Base-by-base conservation (phyloP, 2,329 filamentous ascomycete species). In the Corynespora cassiicola region DNA sequence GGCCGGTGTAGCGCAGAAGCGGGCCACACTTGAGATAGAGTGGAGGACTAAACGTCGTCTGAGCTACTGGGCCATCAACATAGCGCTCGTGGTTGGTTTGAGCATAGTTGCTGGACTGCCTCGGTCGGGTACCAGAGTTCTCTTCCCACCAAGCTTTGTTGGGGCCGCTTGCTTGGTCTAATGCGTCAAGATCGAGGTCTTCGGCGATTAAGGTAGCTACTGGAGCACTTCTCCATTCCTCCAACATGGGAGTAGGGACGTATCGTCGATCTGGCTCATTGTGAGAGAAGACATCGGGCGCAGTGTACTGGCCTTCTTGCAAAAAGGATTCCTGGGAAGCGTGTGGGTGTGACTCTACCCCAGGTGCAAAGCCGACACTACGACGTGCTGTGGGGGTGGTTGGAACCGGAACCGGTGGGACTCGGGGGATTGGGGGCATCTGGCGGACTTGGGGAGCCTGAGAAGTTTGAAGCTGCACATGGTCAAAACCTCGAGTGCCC, bases 21-120 rank as follows among this genome's bases (percentile, higher is more conserved):
- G 94, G 94, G 0, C 94, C 94, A 59, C 92, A 96, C 68, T 90
- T 91, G 36, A 99, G 75, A 63, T 88, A 91, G 23, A 99, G 70
- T 3, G 82, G 79, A 15, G 94, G 94, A 53, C 87, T 87, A 69
- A 97, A 99, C 42, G 80, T 79, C 12, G 87, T 89, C 71, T 69
- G 75, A 73, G 79, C 78, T 47, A 80, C 77, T 23, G 73, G 75
- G 38, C 87, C 81, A 50, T 88, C 84, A 47, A 85, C 84, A 58
- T 84, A 81, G 11, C 82, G 82, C 54, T 86, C 83, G 52, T 85
- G 87, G 0, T 81, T 77, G 72, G 75, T 50, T 21, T 63, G 58
- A 22, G 57, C 56, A 34, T 66, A 64, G 7, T 49, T 45, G n/a
- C 54, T 45, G 4, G 61, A 58, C 11, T 63, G 61, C 47, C 69